phyloP scores from a whole-genome alignment of 139 green algal genomes.

The Closterium sp. region DNA sequence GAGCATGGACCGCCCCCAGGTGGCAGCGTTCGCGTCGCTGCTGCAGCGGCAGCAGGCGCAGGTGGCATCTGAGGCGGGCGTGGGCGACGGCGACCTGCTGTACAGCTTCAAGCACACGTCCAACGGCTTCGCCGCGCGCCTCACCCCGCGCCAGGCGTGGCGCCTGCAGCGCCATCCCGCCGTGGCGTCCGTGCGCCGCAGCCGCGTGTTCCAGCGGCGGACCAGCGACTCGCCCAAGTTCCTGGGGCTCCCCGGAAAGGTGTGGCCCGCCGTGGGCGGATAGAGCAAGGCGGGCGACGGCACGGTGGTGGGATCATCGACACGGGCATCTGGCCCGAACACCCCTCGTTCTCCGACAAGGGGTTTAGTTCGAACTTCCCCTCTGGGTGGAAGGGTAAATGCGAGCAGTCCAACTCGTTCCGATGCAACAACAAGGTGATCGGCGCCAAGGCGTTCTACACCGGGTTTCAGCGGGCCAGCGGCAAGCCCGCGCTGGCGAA shows the following conservation, averaged over 20 bases:
- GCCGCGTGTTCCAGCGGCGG: not conserved
- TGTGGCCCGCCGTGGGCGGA: not conserved
- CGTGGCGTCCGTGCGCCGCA: not conserved
- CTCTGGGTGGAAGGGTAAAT: not conserved
- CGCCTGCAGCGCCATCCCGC: not conserved
- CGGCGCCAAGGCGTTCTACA: not conserved
- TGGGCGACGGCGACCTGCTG: not conserved
- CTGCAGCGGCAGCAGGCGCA: not conserved
- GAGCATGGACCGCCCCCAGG: not conserved
- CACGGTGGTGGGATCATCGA: not conserved
- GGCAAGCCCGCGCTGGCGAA: not conserved
- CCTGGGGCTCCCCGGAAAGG: not conserved
- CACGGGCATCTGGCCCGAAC: not conserved
- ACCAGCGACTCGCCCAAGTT: not conserved
- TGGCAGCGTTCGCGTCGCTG: not conserved
- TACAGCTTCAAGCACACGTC: slow-evolving; percentile 16
- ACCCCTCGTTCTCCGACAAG: not conserved
- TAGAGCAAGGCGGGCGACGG: not conserved
- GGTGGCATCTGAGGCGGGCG: not conserved
- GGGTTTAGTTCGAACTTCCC: not conserved
- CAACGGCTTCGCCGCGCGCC: slow-evolving; percentile 22
- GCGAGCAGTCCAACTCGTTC: not conserved
- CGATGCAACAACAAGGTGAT: not conserved
- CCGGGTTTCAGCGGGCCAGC: not conserved
- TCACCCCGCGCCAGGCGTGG: slow-evolving; percentile 8